Base-by-base conservation (phyloP, 1,284 basidiomycete species). In the Tilletia caries region DNA sequence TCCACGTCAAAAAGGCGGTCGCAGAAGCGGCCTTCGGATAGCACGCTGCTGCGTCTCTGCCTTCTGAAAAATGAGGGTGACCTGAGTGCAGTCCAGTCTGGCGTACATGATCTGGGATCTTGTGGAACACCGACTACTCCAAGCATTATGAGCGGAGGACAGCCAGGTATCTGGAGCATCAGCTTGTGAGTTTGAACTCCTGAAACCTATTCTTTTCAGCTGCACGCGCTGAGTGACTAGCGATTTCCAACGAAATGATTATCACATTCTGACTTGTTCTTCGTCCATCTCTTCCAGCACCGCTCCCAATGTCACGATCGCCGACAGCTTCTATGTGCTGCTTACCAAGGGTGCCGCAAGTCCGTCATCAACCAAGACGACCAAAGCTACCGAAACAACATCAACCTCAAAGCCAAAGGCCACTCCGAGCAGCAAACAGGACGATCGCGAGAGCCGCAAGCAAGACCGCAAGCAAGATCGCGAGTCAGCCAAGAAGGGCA, bases 61-160 rank as follows among this genome's bases (percentile, higher is more conserved):
- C 23, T 54, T 29, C 13, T 54, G 25, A 54, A 54, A 29, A 54
- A 54, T 29, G 52, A 54, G 27, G 52, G 52, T 27, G 52, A 54
- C 15, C 52, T 54, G n/a, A 18, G 52, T 54, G 52, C 52, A 27
- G 52, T 54, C 25, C 52, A 54, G 15, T 54, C 52, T 2, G 52
- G 52, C n/a, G 15, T 54, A 15, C 52, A 54, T 4, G 29, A 29
- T 54, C 13, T 15, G 3, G 52, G 52, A 3, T 23, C 52, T 2
- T 54, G 52, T 54, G 52, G 52, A 54, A 54, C 52, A 54, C 52
- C 52, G 6, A 54, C 52, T 54, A 54, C 52, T 15, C 52, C 52
- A 15, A 54, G 25, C 29, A 29, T 54, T 13, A 27, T 54, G 12
- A 29, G 25, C 52, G 52, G 52, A 13, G 52, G n/a, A 54, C 52